Evolutionary conservation across 257 asterid genomes (phyloP).

Genomic region (Solanum megistacrolobum): DNA sequence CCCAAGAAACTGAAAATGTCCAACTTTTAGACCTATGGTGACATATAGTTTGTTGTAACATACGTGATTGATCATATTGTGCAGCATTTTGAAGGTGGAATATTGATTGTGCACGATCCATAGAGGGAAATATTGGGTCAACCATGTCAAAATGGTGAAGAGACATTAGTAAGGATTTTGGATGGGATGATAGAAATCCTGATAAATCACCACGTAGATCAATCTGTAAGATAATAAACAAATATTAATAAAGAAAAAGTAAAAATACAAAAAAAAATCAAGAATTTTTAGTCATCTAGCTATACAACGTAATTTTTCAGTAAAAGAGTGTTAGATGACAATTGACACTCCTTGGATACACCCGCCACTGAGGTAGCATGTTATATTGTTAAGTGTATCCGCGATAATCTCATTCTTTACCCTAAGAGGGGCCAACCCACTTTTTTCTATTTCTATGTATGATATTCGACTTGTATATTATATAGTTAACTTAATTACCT

Average conservation of each 20-base stretch:
- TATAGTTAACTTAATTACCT: conserved; percentile 11
- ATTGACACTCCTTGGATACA: background rate
- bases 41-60: conserved; percentile 36
- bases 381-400: background rate
- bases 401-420: background rate
- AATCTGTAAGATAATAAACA: conserved; percentile 6
- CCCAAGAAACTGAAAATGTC: conserved; percentile 40
- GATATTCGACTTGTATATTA: background rate
- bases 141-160: conserved; percentile 32
- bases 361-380: background rate
- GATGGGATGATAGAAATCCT: conserved; percentile 27
- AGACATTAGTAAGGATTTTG: conserved; percentile 15
- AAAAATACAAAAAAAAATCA: background rate
- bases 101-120: conserved; percentile 6
- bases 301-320: background rate
- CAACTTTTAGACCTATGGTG: conserved; percentile 17
- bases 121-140: conserved; percentile 24
- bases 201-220: conserved; percentile 22
- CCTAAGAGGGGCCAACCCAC: background rate
- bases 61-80: conserved; percentile 22
- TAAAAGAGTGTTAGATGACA: background rate
- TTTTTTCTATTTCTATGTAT: background rate
- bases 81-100: conserved; percentile 30
- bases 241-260: background rate
- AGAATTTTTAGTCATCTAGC: background rate